Percentiles rank a stretch among this genome's conserved stretches.
phyloP scores from a whole-genome alignment of 345 rosid species.

The Populus deltoides region DNA sequence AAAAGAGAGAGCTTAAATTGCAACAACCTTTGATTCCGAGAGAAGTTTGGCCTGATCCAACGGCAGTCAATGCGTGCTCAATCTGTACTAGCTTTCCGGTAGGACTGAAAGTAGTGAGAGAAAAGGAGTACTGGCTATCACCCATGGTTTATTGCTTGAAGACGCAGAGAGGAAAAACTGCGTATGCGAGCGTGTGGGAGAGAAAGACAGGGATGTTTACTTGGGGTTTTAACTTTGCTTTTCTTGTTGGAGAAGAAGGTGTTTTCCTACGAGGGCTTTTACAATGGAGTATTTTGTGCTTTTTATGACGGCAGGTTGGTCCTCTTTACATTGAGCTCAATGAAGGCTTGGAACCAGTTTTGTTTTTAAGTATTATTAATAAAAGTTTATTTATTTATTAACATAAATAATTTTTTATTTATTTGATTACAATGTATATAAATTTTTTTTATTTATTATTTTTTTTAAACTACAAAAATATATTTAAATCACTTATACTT shows the following conservation, averaged over 20 bases:
- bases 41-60: conserved; percentile 94
- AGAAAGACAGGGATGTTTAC: background rate
- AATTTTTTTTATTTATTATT: too few species aligned
- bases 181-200: background rate
- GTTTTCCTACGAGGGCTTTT: background rate
- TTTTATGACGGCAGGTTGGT: background rate
- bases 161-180: background rate
- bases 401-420: too few species aligned
- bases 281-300: too few species aligned
- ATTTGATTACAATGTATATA: too few species aligned
- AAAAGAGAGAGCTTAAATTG: too few species aligned
- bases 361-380: too few species aligned
- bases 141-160: conserved; percentile 48
- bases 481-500: too few species aligned
- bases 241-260: conserved; percentile 4
- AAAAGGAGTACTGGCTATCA: conserved; percentile 91
- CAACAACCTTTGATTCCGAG: conserved; percentile 76
- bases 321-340: background rate
- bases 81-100: conserved; percentile 98
- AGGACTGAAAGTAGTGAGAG: conserved; percentile 96
- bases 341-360: background rate
- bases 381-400: too few species aligned
- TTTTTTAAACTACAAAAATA: too few species aligned
- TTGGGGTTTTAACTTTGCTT: background rate
- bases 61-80: conserved; percentile 92